Conservation (phyloP, 495 filamentous ascomycete species). For the Daldinia vernicosa region DNA sequence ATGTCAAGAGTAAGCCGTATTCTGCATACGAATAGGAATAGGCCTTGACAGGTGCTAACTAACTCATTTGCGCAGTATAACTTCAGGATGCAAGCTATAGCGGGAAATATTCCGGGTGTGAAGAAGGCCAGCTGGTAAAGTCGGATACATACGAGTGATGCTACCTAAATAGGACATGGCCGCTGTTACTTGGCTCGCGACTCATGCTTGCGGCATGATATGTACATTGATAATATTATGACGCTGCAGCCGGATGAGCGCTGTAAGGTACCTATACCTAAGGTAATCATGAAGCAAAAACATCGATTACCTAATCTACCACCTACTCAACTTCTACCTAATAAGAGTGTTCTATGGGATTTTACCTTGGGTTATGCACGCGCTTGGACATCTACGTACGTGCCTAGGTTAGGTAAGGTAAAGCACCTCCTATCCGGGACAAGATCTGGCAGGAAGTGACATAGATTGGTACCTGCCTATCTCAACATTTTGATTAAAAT, state of each 20-base stretch:
- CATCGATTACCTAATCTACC: not conserved
- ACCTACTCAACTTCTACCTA: too few species aligned
- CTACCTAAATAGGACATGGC: conserved; percentile 25
- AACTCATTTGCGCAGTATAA: conserved; percentile 70
- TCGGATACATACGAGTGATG: not conserved
- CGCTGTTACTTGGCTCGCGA: not conserved
- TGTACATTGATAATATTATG: conserved; percentile 13
- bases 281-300: not conserved
- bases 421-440: not conserved
- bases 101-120: conserved; percentile 90
- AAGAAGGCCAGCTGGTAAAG: conserved; percentile 94
- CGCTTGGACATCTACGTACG: too few species aligned
- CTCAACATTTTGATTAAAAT: not conserved
- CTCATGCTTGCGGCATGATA: conserved; percentile 13
- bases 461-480: not conserved
- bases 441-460: not conserved
- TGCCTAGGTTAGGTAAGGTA: too few species aligned
- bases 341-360: too few species aligned
- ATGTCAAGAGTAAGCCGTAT: conserved; percentile 78
- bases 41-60: conserved; percentile 46
- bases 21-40: not conserved
- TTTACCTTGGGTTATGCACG: too few species aligned
- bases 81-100: conserved; percentile 88
- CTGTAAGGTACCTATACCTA: not conserved
- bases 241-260: not conserved